Base-by-base conservation (phyloP, 352 stramenopile genomes). In the Phytophthora syringae region DNA sequence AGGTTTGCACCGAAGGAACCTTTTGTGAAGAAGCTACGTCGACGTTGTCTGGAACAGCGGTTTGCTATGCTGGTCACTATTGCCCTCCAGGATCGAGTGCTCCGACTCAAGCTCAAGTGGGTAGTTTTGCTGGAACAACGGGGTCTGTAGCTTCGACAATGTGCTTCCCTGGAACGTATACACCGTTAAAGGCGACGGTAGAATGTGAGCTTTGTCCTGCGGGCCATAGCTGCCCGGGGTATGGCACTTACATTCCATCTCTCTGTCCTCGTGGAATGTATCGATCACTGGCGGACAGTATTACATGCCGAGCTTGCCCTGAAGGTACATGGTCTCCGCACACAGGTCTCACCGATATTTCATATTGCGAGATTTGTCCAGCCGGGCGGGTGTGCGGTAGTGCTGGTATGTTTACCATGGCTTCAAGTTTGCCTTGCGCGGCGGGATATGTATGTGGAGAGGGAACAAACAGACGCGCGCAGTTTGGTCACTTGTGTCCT, bases 151-250 rank as follows among this genome's bases (percentile, higher is more conserved):
- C 93, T 5, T 81, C 94, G 7, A 98, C 89, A 32, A 76, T 99
- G 30, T 99, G 97, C 73, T 98, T 99, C 43, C 97, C 97, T 3
- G 97, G 97, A 7, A 99, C 95, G 5, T 99, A 98, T 72, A 98
- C 97, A 7, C 90, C 97, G 13, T 70, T 98, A 5, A 89, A 86
- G 28, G 94, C 77, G 12, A 97, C 90, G 1, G 87, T 92, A 27
- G 67, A 79, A 20, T 99, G 97, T 66, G 74, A 90, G 36, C 64
- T 97, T 0, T 99, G 97, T 55, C 97, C 97, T 24, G 92, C 97
- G 11, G 97, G 97, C 20, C 93, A 98, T 65, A 95, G 86, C 7
- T 98, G 95, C 59, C 70, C 95, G 0, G 88, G 82, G 4, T 99
- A 98, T 67, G 97, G 97, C 22, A 99, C 96, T 1, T 99, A 98